Evolutionary conservation across 73 alveolate species (phyloP).

Genomic region (Blepharisma japonicum): DNA sequence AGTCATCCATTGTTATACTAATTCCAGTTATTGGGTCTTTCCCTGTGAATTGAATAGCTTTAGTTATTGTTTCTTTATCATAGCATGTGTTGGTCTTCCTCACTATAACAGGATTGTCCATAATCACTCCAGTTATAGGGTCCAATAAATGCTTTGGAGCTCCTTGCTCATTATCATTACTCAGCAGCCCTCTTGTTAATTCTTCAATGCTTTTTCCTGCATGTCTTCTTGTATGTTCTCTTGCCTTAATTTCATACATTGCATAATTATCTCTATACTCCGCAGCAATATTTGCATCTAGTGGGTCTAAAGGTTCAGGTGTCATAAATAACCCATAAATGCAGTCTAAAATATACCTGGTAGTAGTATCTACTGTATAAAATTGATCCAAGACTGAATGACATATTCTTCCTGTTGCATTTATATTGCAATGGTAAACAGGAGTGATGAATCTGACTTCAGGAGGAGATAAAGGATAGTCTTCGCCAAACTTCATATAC

Average conservation of each 20-base stretch:
- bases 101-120: constrained; percentile 23
- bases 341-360: constrained; percentile 64
- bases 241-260: background rate
- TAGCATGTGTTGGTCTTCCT: background rate
- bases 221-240: background rate
- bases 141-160: constrained; percentile 5
- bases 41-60: background rate
- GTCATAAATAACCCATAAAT: constrained; percentile 58
- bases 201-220: background rate
- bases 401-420: constrained; percentile 58
- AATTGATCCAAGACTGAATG: constrained; percentile 70
- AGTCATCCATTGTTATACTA: background rate
- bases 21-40: constrained; percentile 20
- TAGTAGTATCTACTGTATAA: constrained; percentile 81
- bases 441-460: constrained; percentile 52
- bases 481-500: constrained; percentile 37
- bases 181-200: background rate
- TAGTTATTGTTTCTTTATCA: background rate
- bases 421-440: constrained; percentile 51
- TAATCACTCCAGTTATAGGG: background rate
- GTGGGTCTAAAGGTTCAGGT: constrained; percentile 54
- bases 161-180: background rate
- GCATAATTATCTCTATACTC: constrained; percentile 14
- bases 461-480: constrained; percentile 62
- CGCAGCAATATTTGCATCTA: constrained; percentile 48